Base-by-base conservation (phyloP, 306 rosid genomes). In the Cicer chorassanicum region DNA sequence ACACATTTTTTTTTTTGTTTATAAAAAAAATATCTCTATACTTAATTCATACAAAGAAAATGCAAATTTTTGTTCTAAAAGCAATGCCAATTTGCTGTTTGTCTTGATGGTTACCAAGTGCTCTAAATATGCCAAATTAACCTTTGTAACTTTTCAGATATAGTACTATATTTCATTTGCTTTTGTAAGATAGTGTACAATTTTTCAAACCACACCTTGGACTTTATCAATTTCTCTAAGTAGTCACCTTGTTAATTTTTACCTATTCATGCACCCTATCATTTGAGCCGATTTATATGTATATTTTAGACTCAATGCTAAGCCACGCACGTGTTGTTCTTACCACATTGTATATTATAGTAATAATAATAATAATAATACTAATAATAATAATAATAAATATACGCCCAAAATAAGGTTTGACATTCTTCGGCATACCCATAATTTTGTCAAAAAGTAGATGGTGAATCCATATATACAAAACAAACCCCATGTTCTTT, bases 391-490 rank as follows among this genome's bases (percentile, higher is more conserved):
- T 24, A 24, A 24, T 24, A 24, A 24, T 5, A 61, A 74, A 83
- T 80, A 70, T 67, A 76, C 82, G 3, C 64, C 67, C 71, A 45
- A 82, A 74, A 59, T 70, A 16, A 64, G 50, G 67, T 73, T 80
- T 86, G 85, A 81, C 84, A 81, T 77, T 73, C 76, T 9, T 34
- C 70, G 13, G 8, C 80, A 81, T 15, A 4, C 19, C 68, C 77
- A 81, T 61, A 1, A 51, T 76, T 78, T 85, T 79, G 91, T 88
- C 91, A 81, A 88, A 61, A 73, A 65, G 60, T 15, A 36, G 43
- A 54, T 9, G 43, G 78, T 77, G 48, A 74, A 61, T 62, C 39
- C 76, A 41, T n/a, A 39, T 41, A 7, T 13, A 12, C 41, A 42
- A 65, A 24, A 24, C 34, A 24, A 63, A 79, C 77, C 74, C 80